These are phyloP conservation scores for Pseudotsuga menziesii DNA, from an alignment of 75 land plant genomes.

Conservation along the genomic window DNA sequence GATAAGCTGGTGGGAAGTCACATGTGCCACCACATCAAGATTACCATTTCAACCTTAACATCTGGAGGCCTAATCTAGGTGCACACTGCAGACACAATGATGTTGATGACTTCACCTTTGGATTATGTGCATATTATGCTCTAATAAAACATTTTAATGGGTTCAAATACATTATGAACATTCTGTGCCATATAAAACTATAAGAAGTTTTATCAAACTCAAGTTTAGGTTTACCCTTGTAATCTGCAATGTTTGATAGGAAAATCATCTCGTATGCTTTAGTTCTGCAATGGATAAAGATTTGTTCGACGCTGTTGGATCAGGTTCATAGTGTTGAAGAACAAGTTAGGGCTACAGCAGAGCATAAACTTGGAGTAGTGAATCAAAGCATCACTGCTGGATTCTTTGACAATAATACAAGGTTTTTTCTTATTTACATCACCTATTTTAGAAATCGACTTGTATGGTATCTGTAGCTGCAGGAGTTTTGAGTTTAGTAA, in stretches of 20 bases:
- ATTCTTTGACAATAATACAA: slow-evolving; percentile 97
- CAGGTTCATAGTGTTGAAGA: slow-evolving; percentile 94
- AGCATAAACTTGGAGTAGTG: slow-evolving; percentile 97
- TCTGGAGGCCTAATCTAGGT: neutral
- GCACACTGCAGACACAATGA: neutral
- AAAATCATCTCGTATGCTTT: neutral
- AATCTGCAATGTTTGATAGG: too few species aligned
- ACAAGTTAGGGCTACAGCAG: slow-evolving; percentile 98
- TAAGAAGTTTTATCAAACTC: neutral
- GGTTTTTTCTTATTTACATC: slow-evolving; percentile 29
- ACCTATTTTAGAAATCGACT: neutral
- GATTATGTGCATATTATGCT: neutral
- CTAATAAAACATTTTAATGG: neutral
- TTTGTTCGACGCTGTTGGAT: neutral
- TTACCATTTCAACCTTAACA: neutral
- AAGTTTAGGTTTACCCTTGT: neutral
- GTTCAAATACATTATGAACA: neutral
- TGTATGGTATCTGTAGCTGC: neutral
- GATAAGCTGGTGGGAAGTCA: neutral
- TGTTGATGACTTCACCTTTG: neutral
- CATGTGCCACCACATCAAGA: neutral
- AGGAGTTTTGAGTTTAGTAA: neutral
- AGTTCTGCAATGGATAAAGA: neutral
- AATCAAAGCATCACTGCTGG: slow-evolving; percentile 99
- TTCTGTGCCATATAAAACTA: neutral